A percentile compares a stretch with the other conserved stretches of the same genome.
These are phyloP conservation scores for Neospermospora avenae DNA, from an alignment of 2,329 filamentous ascomycete genomes.

Conservation along the genomic window DNA sequence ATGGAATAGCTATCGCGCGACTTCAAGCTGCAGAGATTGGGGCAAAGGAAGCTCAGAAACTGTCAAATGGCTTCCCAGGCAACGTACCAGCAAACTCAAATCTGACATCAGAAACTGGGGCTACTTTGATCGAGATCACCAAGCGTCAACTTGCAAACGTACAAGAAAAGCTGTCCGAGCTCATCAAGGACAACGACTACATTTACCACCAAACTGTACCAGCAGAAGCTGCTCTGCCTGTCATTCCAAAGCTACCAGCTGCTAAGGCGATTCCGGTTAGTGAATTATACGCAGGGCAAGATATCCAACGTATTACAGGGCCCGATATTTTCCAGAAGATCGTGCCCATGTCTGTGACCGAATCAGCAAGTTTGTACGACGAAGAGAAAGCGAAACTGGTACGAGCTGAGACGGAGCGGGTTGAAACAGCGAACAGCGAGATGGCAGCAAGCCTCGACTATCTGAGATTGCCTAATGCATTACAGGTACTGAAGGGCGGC, in stretches of 20 bases:
- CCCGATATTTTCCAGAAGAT: slow-evolving; percentile 97
- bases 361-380: slow-evolving; percentile 94
- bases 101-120: slow-evolving; percentile 73
- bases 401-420: slow-evolving; percentile 87
- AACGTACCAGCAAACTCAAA: slow-evolving; percentile 80
- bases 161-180: slow-evolving; percentile 73
- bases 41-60: slow-evolving; percentile 73
- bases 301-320: slow-evolving; percentile 94
- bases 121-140: slow-evolving; percentile 72
- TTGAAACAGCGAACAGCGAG: slow-evolving; percentile 89
- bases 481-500: slow-evolving; percentile 89
- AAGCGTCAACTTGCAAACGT: slow-evolving; percentile 79
- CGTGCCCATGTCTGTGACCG: slow-evolving; percentile 91
- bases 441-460: slow-evolving; percentile 96
- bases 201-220: slow-evolving; percentile 96
- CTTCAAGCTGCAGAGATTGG: slow-evolving; percentile 76
- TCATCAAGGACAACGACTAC: slow-evolving; percentile 93
- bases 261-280: slow-evolving; percentile 97
- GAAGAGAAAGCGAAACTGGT: slow-evolving; percentile 97
- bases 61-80: slow-evolving; percentile 76
- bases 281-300: slow-evolving; percentile 93
- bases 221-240: slow-evolving; percentile 73
- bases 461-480: slow-evolving; percentile 79
- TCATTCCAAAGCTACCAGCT: slow-evolving; percentile 86
- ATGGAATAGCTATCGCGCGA: slow-evolving; percentile 80